phyloP scores from a whole-genome alignment of 2,329 filamentous ascomycete species.

The Stemphylium lycopersici region DNA sequence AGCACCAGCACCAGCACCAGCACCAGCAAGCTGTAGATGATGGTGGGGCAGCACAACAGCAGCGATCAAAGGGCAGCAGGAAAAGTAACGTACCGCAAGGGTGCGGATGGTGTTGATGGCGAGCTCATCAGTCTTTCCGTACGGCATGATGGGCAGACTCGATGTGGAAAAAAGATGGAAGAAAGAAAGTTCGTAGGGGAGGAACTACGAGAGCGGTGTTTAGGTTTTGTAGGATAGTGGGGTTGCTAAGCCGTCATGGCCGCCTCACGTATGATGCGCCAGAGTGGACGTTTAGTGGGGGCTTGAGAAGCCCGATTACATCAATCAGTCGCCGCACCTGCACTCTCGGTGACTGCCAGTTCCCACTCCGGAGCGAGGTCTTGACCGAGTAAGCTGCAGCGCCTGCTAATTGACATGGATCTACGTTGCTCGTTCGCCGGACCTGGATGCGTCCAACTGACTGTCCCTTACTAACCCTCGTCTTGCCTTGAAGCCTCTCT shows the following conservation, averaged over 20 bases:
- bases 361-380: too few species aligned
- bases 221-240: conserved; percentile 31
- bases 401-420: not conserved
- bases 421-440: not conserved
- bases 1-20: conserved; percentile 3
- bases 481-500: conserved; percentile 5
- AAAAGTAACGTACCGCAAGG: conserved; percentile 76
- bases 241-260: conserved; percentile 15
- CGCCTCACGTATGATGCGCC: conserved; percentile 12
- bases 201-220: conserved; percentile 1
- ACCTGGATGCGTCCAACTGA: not conserved
- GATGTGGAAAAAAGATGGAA: conserved; percentile 16
- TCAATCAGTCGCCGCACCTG: conserved; percentile 17
- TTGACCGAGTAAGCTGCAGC: conserved; percentile 11
- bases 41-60: conserved; percentile 20
- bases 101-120: conserved; percentile 98
- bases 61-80: not conserved
- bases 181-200: conserved; percentile 22
- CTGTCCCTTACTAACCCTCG: conserved; percentile 18
- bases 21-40: not conserved
- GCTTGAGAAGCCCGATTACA: conserved; percentile 19
- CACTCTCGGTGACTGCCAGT: not conserved
- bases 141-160: conserved; percentile 72
- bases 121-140: conserved; percentile 83
- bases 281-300: conserved; percentile 16